Evolutionary conservation across 805 yeast genomes (phyloP), one percentile per base, ranked within the genome.

Genomic region (Metschnikowia lachancei): DNA sequence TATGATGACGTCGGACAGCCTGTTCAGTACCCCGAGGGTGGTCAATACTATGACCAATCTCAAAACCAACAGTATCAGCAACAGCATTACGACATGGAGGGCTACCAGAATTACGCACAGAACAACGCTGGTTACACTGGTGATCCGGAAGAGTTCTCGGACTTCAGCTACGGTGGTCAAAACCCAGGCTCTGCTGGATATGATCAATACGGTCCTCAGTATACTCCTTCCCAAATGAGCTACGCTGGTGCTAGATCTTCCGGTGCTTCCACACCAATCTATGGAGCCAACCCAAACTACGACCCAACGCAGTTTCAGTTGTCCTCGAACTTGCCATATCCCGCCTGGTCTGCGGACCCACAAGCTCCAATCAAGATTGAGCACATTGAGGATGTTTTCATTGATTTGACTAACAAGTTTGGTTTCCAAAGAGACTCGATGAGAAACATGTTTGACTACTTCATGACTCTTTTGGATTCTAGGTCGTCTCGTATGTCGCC

Each of bases 281-380:
- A 87, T 63, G 95, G 94, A 34, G 81, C 82, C 46, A 58, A 59
- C 47, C 56, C 58, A 67, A 70, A 72, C 66, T 76, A 80, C 59
- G 85, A 82, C 59, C 85, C 86, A 29, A 72, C 82, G 7, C 82
- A 61, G 66, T 81, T 63, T 70, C 87, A 61, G 71, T 83, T 76
- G 84, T 88, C 65, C 58, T 85, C 70, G 77, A 95, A 58, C 81
- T 90, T 94, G 67, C 99, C 99, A 29, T 94, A 92, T 67, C 99
- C 99, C 36, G 98, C 99, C 42, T 94, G 99, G 99, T 87, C 97
- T 20, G 95, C 95, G 39, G 98, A 94, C 68, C 91, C 86, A 47
- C 92, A 83, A 63, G 87, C 85, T 18, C 96, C 97, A 8, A 77
- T 94, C 38, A 75, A 86, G 41, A 77, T 80, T 53, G 94, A 87